phyloP scores from a whole-genome alignment of 768 basidiomycete species.

The Zangia roseola region DNA sequence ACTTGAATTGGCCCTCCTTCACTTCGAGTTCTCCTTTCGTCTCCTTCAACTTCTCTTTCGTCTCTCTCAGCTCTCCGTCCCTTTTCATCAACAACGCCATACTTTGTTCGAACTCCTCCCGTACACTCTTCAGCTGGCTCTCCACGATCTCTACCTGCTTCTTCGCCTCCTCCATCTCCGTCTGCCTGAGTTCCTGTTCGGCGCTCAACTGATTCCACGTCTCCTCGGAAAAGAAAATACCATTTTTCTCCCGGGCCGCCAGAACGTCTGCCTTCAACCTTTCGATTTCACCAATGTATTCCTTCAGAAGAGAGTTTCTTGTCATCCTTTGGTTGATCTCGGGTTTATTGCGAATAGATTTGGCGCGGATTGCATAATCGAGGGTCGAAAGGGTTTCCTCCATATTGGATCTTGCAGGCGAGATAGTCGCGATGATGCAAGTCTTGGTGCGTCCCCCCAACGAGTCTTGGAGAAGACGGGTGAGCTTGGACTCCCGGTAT shows the following conservation, averaged over 20 bases:
- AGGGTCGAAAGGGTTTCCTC: slow-evolving; percentile 98
- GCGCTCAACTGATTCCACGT: slow-evolving; percentile 80
- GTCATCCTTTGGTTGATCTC: slow-evolving; percentile 95
- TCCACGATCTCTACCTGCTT: slow-evolving; percentile 83
- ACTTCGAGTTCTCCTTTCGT: slow-evolving; percentile 51
- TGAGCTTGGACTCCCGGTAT: slow-evolving; percentile 97
- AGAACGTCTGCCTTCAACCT: slow-evolving; percentile 86
- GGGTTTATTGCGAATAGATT: slow-evolving; percentile 92
- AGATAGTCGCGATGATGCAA: slow-evolving; percentile 95
- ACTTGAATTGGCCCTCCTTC: slow-evolving; percentile 57
- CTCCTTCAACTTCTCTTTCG: slow-evolving; percentile 53
- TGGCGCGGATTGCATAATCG: slow-evolving; percentile 94
- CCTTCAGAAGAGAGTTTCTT: slow-evolving; percentile 86
- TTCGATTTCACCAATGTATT: slow-evolving; percentile 92
- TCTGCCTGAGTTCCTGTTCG: slow-evolving; percentile 75
- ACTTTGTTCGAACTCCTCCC: slow-evolving; percentile 92
- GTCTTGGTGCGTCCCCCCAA: slow-evolving; percentile 96
- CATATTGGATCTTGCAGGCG: slow-evolving; percentile 89
- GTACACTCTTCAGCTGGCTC: slow-evolving; percentile 71
- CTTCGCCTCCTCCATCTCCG: slow-evolving; percentile 79
- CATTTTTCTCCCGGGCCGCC: slow-evolving; percentile 94
- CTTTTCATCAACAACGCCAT: slow-evolving; percentile 71
- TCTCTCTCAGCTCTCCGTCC: slow-evolving; percentile 71
- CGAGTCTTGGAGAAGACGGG: slow-evolving; percentile 97
- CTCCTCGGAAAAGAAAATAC: slow-evolving; percentile 91